phyloP scores from a whole-genome alignment of 2,329 filamentous ascomycete species.

The Neurospora crassa region DNA sequence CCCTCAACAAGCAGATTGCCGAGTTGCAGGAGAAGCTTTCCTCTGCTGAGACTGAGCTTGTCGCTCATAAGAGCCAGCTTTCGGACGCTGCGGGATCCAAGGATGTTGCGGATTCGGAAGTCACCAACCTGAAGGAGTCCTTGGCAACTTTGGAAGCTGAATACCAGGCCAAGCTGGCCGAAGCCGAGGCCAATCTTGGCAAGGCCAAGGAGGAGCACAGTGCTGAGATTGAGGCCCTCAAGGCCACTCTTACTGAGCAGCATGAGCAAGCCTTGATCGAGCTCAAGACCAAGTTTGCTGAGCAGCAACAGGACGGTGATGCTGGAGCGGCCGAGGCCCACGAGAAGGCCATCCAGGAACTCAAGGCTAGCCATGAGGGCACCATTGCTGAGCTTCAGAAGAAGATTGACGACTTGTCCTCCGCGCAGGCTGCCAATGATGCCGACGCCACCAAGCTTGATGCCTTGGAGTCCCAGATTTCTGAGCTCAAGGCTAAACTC shows the following conservation, averaged over 20 bases:
- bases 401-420: constrained; percentile 43
- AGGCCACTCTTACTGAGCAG: constrained; percentile 38
- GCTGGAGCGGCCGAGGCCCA: constrained; percentile 35
- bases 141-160: constrained; percentile 37
- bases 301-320: constrained; percentile 38
- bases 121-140: constrained; percentile 38
- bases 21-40: constrained; percentile 42
- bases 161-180: constrained; percentile 28
- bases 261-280: constrained; percentile 39
- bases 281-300: constrained; percentile 43
- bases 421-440: constrained; percentile 34
- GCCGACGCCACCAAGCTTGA: constrained; percentile 36
- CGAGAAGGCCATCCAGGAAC: constrained; percentile 38
- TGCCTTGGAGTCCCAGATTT: constrained; percentile 42
- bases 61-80: constrained; percentile 39
- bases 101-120: constrained; percentile 37
- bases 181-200: constrained; percentile 27
- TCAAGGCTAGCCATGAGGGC: constrained; percentile 41
- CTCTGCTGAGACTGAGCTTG: constrained; percentile 40
- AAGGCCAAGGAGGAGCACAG: constrained; percentile 38
- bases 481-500: constrained; percentile 38
- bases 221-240: constrained; percentile 40
- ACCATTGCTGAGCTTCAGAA: constrained; percentile 40
- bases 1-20: constrained; percentile 36
- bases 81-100: constrained; percentile 38